Evolutionary conservation across 192 early-diverging fungal genomes (phyloP), one percentile per base, ranked within the genome.

Genomic region (Ambispora gerdemannii): DNA sequence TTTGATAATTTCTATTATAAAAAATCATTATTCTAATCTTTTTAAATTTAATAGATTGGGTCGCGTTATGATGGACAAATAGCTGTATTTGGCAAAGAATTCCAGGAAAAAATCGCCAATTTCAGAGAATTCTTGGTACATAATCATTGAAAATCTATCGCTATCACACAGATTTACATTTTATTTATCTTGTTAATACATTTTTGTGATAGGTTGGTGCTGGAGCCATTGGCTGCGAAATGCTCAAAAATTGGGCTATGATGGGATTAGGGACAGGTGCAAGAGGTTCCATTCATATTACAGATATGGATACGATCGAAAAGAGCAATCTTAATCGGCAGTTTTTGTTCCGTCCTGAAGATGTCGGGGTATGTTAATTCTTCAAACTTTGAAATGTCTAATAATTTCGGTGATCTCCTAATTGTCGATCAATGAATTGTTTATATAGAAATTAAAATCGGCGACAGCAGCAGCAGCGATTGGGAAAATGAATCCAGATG

Each of bases 301-400:
- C 96, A 6, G 97, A 99, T 75, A 99, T 99, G 97, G 98, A 99
- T 77, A 97, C 96, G 7, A 99, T 99, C 60, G 98, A 99, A 68
- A 99, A 97, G 85, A 91, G 88, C 72, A 99, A 99, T 81, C 83
- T 99, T 80, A 99, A 99, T 82, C 87, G 98, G 43, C 98, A 99
- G 82, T 99, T 99, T 82, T 82, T 99, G 71, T 99, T 99, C 88
- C 90, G 98, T 51, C 83, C 89, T 4, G 43, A 72, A 13, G 91
- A 94, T 75, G 91, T 94, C 35, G 89, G 90, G n/a, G 78, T 81
- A 77, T 69, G 77, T 81, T 4, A 20, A 22, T 36, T 38, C 1
- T 38, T 25, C 7, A 0, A n/a, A n/a, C n/a, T n/a, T n/a, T n/a
- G n/a, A n/a, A n/a, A n/a, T n/a, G n/a, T n/a, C n/a, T n/a, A n/a